Conservation (phyloP, 768 basidiomycete species). For the Gyrodon lividus region DNA sequence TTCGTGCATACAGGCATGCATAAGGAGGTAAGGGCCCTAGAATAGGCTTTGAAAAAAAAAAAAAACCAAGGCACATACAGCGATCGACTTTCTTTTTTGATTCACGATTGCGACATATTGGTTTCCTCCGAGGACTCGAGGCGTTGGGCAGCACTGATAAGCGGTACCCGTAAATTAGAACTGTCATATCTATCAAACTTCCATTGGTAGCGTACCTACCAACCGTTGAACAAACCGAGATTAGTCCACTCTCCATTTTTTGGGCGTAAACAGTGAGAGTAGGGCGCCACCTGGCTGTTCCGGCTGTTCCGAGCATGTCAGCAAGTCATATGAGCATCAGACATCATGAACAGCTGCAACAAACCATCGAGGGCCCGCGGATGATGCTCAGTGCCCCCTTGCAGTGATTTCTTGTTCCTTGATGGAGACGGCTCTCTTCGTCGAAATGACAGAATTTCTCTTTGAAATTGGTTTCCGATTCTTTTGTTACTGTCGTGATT, state of each 20-base stretch:
- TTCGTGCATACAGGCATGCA: not conserved
- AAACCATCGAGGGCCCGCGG: conserved; percentile 29
- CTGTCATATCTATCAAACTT: not conserved
- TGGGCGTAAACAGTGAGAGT: not conserved
- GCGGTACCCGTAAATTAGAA: conserved; percentile 10
- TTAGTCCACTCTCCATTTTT: conserved; percentile 6
- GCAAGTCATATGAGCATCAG: not conserved
- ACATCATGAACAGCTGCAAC: not conserved
- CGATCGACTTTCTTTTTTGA: not conserved
- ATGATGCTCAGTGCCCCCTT: conserved; percentile 10
- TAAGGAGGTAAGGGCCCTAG: not conserved
- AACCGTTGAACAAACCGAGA: not conserved
- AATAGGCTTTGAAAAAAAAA: not conserved
- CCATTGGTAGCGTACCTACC: not conserved
- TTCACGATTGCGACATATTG: not conserved
- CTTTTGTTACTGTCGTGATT: not conserved
- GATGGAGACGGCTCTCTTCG: not conserved
- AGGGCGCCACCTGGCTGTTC: not conserved
- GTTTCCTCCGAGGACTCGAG: conserved; percentile 9
- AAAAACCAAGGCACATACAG: not conserved
- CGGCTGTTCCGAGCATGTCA: conserved; percentile 3
- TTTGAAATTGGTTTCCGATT: not conserved
- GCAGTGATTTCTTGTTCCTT: conserved; percentile 7
- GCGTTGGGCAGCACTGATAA: not conserved
- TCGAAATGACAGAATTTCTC: no score